These are phyloP conservation scores for Aspergillus sp. DNA, from an alignment of 2,329 filamentous ascomycete species.

Conservation along the genomic window DNA sequence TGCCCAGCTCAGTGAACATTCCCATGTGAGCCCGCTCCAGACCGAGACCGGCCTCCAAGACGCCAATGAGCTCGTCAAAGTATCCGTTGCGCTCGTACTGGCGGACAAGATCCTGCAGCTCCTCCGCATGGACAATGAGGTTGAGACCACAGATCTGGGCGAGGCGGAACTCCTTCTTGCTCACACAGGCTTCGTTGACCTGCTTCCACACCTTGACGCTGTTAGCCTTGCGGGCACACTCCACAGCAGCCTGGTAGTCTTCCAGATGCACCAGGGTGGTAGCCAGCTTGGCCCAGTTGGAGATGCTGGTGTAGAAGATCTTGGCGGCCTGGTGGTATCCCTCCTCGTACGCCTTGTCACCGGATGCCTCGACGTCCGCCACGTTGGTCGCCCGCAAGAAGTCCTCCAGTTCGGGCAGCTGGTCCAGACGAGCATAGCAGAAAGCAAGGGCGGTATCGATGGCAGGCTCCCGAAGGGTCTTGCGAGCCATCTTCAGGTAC, in stretches of 20 bases:
- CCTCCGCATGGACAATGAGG: constrained; percentile 94
- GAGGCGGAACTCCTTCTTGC: constrained; percentile 97
- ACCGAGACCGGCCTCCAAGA: constrained; percentile 92
- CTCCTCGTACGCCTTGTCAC: constrained; percentile 96
- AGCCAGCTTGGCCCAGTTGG: constrained; percentile 98
- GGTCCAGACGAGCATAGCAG: constrained; percentile 86
- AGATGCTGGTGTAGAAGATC: constrained; percentile 98
- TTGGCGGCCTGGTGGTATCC: constrained; percentile 94
- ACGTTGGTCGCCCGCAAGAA: constrained; percentile 93
- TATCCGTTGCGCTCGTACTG: constrained; percentile 97
- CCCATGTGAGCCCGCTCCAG: constrained; percentile 93
- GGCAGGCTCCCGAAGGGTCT: constrained; percentile 88
- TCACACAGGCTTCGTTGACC: constrained; percentile 92
- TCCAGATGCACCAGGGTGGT: constrained; percentile 95
- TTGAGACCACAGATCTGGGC: constrained; percentile 99
- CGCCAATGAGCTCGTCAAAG: constrained; percentile 94
- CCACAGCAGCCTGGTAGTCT: constrained; percentile 96
- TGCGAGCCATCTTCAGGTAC: constrained; percentile 93
- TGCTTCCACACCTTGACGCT: constrained; percentile 99
- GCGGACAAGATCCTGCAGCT: constrained; percentile 86
- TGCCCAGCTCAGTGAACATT: constrained; percentile 91
- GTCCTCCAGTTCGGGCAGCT: constrained; percentile 90
- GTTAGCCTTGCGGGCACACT: constrained; percentile 97
- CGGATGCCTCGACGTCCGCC: constrained; percentile 91
- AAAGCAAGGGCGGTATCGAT: constrained; percentile 95